phyloP scores from a whole-genome alignment of 2,329 filamentous ascomycete genomes.

The Stachybotrys chartarum region DNA sequence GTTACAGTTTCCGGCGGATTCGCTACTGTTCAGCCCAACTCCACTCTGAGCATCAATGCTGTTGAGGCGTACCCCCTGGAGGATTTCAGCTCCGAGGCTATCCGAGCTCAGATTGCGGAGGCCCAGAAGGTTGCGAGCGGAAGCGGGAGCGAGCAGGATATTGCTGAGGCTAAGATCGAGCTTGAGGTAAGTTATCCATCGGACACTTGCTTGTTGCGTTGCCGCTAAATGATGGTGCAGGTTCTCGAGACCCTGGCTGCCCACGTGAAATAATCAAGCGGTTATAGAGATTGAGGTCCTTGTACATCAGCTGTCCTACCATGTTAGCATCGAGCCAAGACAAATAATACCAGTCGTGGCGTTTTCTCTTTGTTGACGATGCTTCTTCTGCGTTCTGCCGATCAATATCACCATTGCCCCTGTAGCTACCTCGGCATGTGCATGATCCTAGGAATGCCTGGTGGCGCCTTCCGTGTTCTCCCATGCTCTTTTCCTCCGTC shows the following conservation, averaged over 20 bases:
- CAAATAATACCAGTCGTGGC: slow-evolving; percentile 28
- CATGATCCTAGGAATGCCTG: too few species aligned
- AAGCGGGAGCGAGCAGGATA: slow-evolving; percentile 89
- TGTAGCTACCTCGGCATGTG: neutral
- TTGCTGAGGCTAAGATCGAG: slow-evolving; percentile 99
- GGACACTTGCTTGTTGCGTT: neutral
- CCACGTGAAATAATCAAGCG: slow-evolving; percentile 65
- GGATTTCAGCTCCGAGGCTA: slow-evolving; percentile 89
- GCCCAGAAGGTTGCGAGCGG: slow-evolving; percentile 91
- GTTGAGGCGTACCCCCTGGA: slow-evolving; percentile 92
- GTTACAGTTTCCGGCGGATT: slow-evolving; percentile 85
- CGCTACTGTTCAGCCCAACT: slow-evolving; percentile 93
- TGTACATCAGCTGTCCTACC: slow-evolving; percentile 35
- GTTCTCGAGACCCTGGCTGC: slow-evolving; percentile 79
- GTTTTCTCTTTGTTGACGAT: slow-evolving; percentile 12
- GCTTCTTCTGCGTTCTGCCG: slow-evolving; percentile 1
- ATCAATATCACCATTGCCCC: neutral
- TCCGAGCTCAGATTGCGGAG: slow-evolving; percentile 85
- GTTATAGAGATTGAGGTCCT: slow-evolving; percentile 31
- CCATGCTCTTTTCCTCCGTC: too few species aligned
- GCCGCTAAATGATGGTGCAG: slow-evolving; percentile 39
- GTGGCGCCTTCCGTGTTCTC: too few species aligned
- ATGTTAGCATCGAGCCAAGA: slow-evolving; percentile 25
- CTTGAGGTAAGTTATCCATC: slow-evolving; percentile 62
- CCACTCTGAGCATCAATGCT: slow-evolving; percentile 93